Conservation (phyloP, 257 asterid species). For the Apocynum venetum region DNA sequence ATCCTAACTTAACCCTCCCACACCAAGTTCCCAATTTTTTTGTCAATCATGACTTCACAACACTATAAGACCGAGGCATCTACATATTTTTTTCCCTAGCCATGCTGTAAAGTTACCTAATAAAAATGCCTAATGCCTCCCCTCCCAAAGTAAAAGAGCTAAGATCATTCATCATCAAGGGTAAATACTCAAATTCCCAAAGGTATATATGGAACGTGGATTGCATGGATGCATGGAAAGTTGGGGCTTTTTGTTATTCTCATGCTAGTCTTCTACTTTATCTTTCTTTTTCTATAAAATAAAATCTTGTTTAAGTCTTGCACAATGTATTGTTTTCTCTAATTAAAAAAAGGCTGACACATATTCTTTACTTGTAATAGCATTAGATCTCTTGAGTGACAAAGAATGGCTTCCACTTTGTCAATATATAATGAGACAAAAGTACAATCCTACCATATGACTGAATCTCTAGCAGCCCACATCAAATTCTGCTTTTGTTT, state of each 20-base stretch:
- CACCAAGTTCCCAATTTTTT: neutral
- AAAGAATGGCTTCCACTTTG: slow-evolving; percentile 54
- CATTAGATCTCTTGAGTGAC: slow-evolving; percentile 67
- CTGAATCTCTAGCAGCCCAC: slow-evolving; percentile 39
- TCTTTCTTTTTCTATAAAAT: slow-evolving; percentile 18
- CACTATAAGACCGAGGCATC: neutral
- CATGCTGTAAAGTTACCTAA: neutral
- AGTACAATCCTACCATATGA: slow-evolving; percentile 45
- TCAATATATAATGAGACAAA: slow-evolving; percentile 72
- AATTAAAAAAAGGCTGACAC: slow-evolving; percentile 31
- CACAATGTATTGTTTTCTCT: neutral
- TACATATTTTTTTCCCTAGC: neutral
- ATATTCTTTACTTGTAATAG: slow-evolving; percentile 81
- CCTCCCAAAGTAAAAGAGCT: slow-evolving; percentile 1
- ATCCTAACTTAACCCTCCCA: neutral
- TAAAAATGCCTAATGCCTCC: neutral
- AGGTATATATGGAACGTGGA: slow-evolving; percentile 36
- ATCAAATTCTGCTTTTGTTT: slow-evolving; percentile 11
- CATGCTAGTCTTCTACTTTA: slow-evolving; percentile 28
- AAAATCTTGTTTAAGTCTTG: slow-evolving; percentile 14
- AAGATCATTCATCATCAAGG: neutral
- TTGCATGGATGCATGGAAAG: slow-evolving; percentile 68
- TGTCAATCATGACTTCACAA: neutral
- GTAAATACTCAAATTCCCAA: neutral
- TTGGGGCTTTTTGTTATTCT: slow-evolving; percentile 44